These are phyloP conservation scores for Pneumocystis murina DNA, from an alignment of 1,139 yeast species.

Conservation along the genomic window DNA sequence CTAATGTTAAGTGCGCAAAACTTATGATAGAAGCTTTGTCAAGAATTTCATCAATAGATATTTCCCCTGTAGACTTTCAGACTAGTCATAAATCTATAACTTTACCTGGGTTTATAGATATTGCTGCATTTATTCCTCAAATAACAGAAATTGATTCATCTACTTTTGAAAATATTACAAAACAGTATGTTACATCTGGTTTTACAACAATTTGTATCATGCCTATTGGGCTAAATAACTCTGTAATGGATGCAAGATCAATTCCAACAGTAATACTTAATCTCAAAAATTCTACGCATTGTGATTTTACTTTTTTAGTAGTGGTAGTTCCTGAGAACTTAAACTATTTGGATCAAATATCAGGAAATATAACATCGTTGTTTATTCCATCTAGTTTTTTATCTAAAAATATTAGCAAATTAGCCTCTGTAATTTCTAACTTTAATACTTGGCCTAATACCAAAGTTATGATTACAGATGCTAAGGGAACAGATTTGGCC, in stretches of 20 bases:
- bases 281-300: slow-evolving; percentile 49
- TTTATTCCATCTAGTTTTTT: slow-evolving; percentile 59
- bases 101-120: slow-evolving; percentile 75
- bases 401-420: slow-evolving; percentile 43
- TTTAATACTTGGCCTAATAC: slow-evolving; percentile 69
- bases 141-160: slow-evolving; percentile 34
- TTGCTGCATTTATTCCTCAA: slow-evolving; percentile 66
- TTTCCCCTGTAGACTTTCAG: slow-evolving; percentile 72
- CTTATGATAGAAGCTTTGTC: slow-evolving; percentile 85
- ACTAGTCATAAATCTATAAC: slow-evolving; percentile 71
- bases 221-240: slow-evolving; percentile 55
- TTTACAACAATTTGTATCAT: slow-evolving; percentile 73
- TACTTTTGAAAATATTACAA: slow-evolving; percentile 51
- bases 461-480: slow-evolving; percentile 85
- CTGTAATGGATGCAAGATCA: slow-evolving; percentile 49
- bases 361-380: slow-evolving; percentile 59
- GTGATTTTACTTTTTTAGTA: slow-evolving; percentile 69
- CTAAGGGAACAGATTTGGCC: slow-evolving; percentile 81
- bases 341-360: slow-evolving; percentile 44
- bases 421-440: slow-evolving; percentile 63
- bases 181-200: slow-evolving; percentile 66
- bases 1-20: slow-evolving; percentile 96
- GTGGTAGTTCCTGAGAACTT: slow-evolving; percentile 69
- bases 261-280: slow-evolving; percentile 40
- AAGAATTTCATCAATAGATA: slow-evolving; percentile 51